phyloP scores from a whole-genome alignment of 805 yeast genomes.

The Candida sithepensis region DNA sequence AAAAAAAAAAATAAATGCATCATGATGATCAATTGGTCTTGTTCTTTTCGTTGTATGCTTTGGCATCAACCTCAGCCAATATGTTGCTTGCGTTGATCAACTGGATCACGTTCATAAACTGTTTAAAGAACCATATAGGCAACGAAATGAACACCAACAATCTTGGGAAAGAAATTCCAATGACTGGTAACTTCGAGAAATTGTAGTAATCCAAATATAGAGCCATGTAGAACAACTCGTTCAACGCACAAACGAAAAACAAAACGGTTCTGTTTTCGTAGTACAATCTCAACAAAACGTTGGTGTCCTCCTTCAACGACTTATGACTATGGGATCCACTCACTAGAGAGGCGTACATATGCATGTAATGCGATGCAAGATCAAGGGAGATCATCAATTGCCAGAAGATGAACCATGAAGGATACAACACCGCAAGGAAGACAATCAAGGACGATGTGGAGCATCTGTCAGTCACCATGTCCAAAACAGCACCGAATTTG shows the following conservation, averaged over 20 bases:
- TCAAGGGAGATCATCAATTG: conserved; percentile 83
- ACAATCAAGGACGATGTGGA: conserved; percentile 93
- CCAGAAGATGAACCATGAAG: conserved; percentile 63
- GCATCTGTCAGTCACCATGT: conserved; percentile 98
- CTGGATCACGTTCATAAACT: conserved; percentile 84
- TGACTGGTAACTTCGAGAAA: conserved; percentile 37
- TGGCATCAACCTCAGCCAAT: conserved; percentile 75
- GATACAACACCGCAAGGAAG: conserved; percentile 77
- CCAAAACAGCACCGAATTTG: conserved; percentile 91
- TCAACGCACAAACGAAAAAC: conserved; percentile 86
- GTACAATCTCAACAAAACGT: conserved; percentile 74
- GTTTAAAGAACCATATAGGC: conserved; percentile 91
- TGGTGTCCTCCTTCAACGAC: conserved; percentile 65
- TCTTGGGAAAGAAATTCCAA: conserved; percentile 29
- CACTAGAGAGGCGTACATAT: conserved; percentile 91
- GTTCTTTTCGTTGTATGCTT: conserved; percentile 36
- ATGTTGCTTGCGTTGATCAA: conserved; percentile 78
- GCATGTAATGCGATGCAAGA: conserved; percentile 94
- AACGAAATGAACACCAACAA: conserved; percentile 50
- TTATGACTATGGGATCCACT: conserved; percentile 83
- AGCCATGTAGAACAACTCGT: conserved; percentile 90
- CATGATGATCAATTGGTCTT: conserved; percentile 11
- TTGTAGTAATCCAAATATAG: conserved; percentile 73
- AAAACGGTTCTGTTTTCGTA: conserved; percentile 82
- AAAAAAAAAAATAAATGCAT: too few relatives aligned